Evolutionary conservation across 768 basidiomycete species (phyloP).

Genomic region (Tulasnella sp.): DNA sequence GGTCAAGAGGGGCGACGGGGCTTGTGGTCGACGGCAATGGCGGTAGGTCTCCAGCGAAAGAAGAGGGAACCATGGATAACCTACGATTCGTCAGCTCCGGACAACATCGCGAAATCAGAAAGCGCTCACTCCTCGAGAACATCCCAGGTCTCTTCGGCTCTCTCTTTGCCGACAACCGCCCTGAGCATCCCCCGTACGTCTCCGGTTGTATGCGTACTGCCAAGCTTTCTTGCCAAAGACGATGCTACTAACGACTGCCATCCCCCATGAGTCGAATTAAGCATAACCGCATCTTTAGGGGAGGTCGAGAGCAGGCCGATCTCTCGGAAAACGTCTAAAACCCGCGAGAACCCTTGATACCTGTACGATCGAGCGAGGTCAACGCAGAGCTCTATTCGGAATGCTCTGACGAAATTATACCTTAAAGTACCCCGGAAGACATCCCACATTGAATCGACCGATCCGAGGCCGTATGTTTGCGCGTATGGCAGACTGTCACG

Average conservation of each 20-base stretch:
- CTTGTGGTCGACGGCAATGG: slow-evolving; percentile 24
- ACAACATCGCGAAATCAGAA: neutral
- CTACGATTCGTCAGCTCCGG: neutral
- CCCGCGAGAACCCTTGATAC: slow-evolving; percentile 74
- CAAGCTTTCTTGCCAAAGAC: neutral
- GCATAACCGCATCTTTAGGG: slow-evolving; percentile 35
- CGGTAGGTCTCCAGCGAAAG: slow-evolving; percentile 20
- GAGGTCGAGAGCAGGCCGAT: slow-evolving; percentile 61
- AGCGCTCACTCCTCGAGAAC: slow-evolving; percentile 9
- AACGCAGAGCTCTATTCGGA: neutral
- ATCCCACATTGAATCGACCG: slow-evolving; percentile 48
- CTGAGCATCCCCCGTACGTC: slow-evolving; percentile 3
- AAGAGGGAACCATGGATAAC: slow-evolving; percentile 25
- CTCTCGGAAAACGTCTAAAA: slow-evolving; percentile 67
- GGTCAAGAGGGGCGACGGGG: slow-evolving; percentile 51
- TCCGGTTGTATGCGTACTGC: neutral
- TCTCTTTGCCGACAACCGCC: slow-evolving; percentile 14
- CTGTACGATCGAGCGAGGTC: slow-evolving; percentile 39
- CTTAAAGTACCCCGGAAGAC: slow-evolving; percentile 82
- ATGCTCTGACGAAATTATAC: too few relatives aligned
- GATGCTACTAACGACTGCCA: slow-evolving; percentile 20
- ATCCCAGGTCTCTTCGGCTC: slow-evolving; percentile 5
- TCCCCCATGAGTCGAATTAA: slow-evolving; percentile 11
- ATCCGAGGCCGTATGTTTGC: slow-evolving; percentile 55
- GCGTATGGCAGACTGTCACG: slow-evolving; percentile 72